A percentile compares a stretch with the other conserved stretches of the same genome.
phyloP scores from a whole-genome alignment of 441 rosid genomes.

The Flueggea neowawraea region DNA sequence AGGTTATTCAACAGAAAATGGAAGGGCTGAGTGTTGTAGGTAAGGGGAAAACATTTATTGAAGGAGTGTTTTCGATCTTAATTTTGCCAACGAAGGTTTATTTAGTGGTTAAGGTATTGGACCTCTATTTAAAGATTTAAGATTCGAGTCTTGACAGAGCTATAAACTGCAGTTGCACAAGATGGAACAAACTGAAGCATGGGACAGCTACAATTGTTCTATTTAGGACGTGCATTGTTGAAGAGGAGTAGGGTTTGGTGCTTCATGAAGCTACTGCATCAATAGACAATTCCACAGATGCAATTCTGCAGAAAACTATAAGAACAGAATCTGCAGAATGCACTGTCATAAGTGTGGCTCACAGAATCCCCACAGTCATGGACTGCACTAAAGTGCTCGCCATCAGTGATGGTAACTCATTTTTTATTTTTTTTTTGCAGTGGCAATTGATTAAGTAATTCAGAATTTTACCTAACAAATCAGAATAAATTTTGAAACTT shows the following conservation, averaged over 20 bases:
- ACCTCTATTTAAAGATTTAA: too few relatives aligned
- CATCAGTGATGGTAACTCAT: slow-evolving; percentile 15
- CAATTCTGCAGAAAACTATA: slow-evolving; percentile 72
- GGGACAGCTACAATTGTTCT: slow-evolving; percentile 87
- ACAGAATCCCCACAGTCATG: slow-evolving; percentile 93
- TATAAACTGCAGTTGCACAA: slow-evolving; percentile 29
- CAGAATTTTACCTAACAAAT: too few relatives aligned
- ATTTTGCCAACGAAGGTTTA: too few relatives aligned
- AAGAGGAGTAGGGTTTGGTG: slow-evolving; percentile 75
- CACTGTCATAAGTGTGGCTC: slow-evolving; percentile 87
- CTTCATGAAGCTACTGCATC: slow-evolving; percentile 98
- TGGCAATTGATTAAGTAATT: too few relatives aligned
- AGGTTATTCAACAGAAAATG: too few relatives aligned
- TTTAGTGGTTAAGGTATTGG: too few relatives aligned
- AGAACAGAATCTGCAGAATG: slow-evolving; percentile 66
- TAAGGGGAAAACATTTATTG: too few relatives aligned
- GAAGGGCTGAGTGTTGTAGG: too few relatives aligned
- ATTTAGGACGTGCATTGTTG: slow-evolving; percentile 79
- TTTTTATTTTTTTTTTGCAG: too few relatives aligned
- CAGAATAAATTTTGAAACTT: background rate
- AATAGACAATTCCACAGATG: slow-evolving; percentile 79
- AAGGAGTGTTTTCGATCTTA: too few relatives aligned
- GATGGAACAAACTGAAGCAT: slow-evolving; percentile 96
- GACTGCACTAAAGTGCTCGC: slow-evolving; percentile 84
- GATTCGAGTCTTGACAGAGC: too few relatives aligned